These are phyloP conservation scores for Rhizoclosmatium sp. DNA, from an alignment of 192 early-diverging fungal genomes.

Conservation along the genomic window DNA sequence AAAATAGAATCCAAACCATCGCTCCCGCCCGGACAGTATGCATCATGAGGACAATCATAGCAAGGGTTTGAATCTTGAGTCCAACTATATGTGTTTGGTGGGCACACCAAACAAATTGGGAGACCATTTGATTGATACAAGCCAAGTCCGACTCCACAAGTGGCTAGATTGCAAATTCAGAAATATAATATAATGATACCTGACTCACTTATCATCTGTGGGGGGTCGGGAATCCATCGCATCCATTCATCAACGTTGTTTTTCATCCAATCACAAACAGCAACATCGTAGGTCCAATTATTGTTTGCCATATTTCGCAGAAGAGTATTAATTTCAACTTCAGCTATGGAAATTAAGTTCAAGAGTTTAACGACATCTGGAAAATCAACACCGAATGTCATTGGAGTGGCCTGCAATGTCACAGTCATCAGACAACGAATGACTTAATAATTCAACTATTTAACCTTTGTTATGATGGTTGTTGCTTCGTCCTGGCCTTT, in stretches of 20 bases:
- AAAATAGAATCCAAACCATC: not conserved
- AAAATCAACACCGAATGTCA: slow-evolving; percentile 4
- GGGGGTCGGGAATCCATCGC: slow-evolving; percentile 18
- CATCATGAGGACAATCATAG: slow-evolving; percentile 5
- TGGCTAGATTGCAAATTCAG: not conserved
- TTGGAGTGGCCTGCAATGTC: not conserved
- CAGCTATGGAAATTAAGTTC: slow-evolving; percentile 21
- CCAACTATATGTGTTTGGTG: slow-evolving; percentile 27
- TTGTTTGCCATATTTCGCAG: slow-evolving; percentile 5
- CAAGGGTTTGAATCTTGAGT: not conserved
- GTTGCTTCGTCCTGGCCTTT: slow-evolving; percentile 12
- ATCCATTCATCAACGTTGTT: slow-evolving; percentile 17
- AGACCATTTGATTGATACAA: slow-evolving; percentile 16
- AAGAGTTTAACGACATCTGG: slow-evolving; percentile 20
- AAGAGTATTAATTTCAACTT: slow-evolving; percentile 24
- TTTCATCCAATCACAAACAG: slow-evolving; percentile 34
- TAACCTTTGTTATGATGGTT: slow-evolving; percentile 27
- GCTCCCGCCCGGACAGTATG: slow-evolving; percentile 8
- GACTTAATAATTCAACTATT: not conserved
- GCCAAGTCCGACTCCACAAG: slow-evolving; percentile 13
- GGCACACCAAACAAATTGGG: slow-evolving; percentile 12
- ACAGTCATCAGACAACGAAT: not conserved
- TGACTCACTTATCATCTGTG: slow-evolving; percentile 7
- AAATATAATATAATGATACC: not conserved
- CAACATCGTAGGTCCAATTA: slow-evolving; percentile 33